Evolutionary conservation across 2,329 filamentous ascomycete genomes (phyloP).

Genomic region (Calonectria pteridis): DNA sequence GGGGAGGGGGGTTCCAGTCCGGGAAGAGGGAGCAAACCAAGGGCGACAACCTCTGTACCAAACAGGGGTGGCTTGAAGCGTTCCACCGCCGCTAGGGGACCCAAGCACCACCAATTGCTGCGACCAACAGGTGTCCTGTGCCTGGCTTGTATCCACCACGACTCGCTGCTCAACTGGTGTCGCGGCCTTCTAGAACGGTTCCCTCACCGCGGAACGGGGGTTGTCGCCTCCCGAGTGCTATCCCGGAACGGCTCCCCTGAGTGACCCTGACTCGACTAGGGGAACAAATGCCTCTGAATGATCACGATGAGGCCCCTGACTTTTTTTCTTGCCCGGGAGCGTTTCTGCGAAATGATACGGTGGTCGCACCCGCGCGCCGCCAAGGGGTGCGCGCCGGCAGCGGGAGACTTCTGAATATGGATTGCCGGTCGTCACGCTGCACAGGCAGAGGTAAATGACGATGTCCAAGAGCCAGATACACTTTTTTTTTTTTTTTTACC

Average conservation of each 20-base stretch:
- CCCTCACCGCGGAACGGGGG: constrained; percentile 46
- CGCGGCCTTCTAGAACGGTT: constrained; percentile 48
- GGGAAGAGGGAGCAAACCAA: constrained; percentile 28
- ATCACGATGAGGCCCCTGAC: constrained; percentile 23
- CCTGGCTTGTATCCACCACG: constrained; percentile 33
- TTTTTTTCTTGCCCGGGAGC: constrained; percentile 14
- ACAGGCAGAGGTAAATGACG: background rate
- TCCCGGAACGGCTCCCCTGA: constrained; percentile 37
- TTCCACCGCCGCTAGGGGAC: constrained; percentile 38
- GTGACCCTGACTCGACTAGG: constrained; percentile 26
- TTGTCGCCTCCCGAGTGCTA: constrained; percentile 35
- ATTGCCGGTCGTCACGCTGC: background rate
- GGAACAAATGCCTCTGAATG: constrained; percentile 22
- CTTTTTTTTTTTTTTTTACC: background rate
- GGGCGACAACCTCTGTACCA: constrained; percentile 30
- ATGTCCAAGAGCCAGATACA: background rate
- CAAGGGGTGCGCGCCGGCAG: background rate
- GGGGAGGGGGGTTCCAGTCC: constrained; percentile 16
- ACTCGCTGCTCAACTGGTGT: constrained; percentile 25
- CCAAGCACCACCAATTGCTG: constrained; percentile 31
- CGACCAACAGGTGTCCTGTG: constrained; percentile 27
- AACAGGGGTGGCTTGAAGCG: constrained; percentile 39
- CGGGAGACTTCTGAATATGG: constrained; percentile 1
- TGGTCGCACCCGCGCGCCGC: background rate
- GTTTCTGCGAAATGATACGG: constrained; percentile 1